Percentiles rank a stretch among this genome's conserved stretches.
phyloP scores from a whole-genome alignment of 116 monocot species.

The Posidonia oceanica region DNA sequence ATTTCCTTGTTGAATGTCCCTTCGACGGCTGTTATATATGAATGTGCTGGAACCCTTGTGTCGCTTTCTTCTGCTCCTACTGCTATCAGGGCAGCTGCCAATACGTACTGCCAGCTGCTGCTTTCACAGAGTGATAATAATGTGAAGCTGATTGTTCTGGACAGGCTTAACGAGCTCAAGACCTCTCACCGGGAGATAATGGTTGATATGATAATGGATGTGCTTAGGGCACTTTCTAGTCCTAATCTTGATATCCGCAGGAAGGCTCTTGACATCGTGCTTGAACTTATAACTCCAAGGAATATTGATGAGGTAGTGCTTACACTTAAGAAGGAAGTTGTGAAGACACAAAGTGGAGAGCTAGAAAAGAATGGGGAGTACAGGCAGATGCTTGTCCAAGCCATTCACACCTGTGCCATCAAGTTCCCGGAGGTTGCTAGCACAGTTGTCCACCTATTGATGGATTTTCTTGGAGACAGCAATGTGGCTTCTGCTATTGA shows the following conservation, averaged over 20 bases:
- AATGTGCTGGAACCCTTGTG: conserved; percentile 60
- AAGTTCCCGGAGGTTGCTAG: conserved; percentile 93
- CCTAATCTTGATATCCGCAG: conserved; percentile 77
- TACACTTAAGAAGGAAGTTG: conserved; percentile 85
- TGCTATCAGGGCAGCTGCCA: conserved; percentile 67
- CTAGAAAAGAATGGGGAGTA: conserved; percentile 91
- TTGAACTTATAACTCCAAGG: conserved; percentile 69
- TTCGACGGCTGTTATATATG: conserved; percentile 58
- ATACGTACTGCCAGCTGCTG: conserved; percentile 81
- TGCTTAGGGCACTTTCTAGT: conserved; percentile 61
- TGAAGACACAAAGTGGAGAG: conserved; percentile 83
- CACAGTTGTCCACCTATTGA: conserved; percentile 80
- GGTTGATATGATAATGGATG: conserved; percentile 88
- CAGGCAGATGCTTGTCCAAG: conserved; percentile 88
- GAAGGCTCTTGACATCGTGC: conserved; percentile 66
- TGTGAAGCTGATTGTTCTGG: conserved; percentile 79
- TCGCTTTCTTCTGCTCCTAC: conserved; percentile 85
- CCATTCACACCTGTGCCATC: conserved; percentile 79
- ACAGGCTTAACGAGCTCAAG: conserved; percentile 65
- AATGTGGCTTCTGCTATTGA: conserved; percentile 88
- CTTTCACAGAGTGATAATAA: conserved; percentile 85
- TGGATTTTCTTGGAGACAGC: conserved; percentile 89
- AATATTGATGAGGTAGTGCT: conserved; percentile 91
- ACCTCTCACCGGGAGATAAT: conserved; percentile 53
- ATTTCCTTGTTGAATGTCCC: conserved; percentile 51